Percentiles rank a stretch among this genome's conserved stretches.
These are phyloP conservation scores for Nitzschia sp. DNA, from an alignment of 108 stramenopile genomes.

Conservation along the genomic window DNA sequence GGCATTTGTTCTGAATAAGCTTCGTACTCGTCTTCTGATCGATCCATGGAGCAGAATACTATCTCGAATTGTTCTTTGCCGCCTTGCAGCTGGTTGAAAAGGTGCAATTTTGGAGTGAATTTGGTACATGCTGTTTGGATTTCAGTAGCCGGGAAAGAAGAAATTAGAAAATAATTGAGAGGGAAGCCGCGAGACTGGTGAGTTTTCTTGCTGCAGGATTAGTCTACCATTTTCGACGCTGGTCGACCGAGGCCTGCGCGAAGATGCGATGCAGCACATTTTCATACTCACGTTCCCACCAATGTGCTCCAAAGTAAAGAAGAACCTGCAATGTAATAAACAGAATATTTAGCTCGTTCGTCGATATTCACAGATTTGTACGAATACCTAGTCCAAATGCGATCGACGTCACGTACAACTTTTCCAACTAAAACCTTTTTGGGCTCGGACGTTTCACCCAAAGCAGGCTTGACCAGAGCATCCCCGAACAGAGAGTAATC, in stretches of 20 bases:
- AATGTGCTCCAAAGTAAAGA: slow-evolving; percentile 61
- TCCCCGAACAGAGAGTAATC: slow-evolving; percentile 40
- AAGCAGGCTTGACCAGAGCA: slow-evolving; percentile 21
- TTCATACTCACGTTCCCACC: slow-evolving; percentile 59
- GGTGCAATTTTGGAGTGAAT: slow-evolving; percentile 65
- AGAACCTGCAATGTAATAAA: slow-evolving; percentile 28
- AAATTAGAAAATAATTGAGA: not conserved
- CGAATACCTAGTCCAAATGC: too few species aligned
- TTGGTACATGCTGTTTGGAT: slow-evolving; percentile 45
- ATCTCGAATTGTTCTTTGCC: slow-evolving; percentile 60
- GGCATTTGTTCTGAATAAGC: slow-evolving; percentile 63
- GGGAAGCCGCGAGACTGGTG: not conserved
- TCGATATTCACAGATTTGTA: too few species aligned
- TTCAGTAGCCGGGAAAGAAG: not conserved
- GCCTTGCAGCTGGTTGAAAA: slow-evolving; percentile 52
- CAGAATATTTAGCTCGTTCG: too few species aligned
- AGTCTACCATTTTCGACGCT: too few species aligned
- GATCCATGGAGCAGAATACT: slow-evolving; percentile 72
- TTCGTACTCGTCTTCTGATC: slow-evolving; percentile 44
- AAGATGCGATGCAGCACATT: not conserved
- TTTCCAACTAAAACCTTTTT: slow-evolving; percentile 34
- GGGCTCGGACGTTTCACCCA: slow-evolving; percentile 26
- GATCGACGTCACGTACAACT: slow-evolving; percentile 30
- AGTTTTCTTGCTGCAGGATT: not conserved
- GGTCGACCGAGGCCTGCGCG: too few species aligned